Percentiles rank a stretch among this genome's conserved stretches.
phyloP scores from a whole-genome alignment of 768 basidiomycete species.

The Hygrophorus pudorinus region DNA sequence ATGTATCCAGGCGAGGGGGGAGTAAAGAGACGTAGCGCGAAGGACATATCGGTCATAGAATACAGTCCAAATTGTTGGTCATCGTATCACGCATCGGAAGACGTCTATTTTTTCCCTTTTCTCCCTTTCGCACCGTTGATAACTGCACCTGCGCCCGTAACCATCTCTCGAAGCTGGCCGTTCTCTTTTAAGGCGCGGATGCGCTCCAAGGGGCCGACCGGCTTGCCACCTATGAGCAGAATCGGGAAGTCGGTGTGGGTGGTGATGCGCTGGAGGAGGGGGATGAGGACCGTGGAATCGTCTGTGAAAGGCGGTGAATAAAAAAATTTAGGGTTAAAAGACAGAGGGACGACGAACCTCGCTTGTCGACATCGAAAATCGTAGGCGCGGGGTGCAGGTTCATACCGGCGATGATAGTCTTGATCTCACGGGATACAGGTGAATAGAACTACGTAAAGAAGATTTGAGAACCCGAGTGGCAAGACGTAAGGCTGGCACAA shows the following conservation, averaged over 20 bases:
- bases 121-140: conserved; percentile 43
- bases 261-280: conserved; percentile 56
- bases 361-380: conserved; percentile 62
- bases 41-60: too few relatives aligned
- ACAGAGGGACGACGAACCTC: conserved; percentile 16
- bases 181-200: conserved; percentile 39
- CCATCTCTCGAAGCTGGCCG: conserved; percentile 41
- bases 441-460: conserved; percentile 42
- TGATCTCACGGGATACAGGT: conserved; percentile 55
- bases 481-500: conserved; percentile 1
- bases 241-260: conserved; percentile 45
- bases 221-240: conserved; percentile 56
- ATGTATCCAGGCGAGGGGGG: too few relatives aligned
- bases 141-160: conserved; percentile 48
- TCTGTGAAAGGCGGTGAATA: conserved; percentile 18
- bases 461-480: background rate
- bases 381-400: conserved; percentile 53
- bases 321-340: background rate
- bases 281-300: conserved; percentile 52
- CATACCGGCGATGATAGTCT: conserved; percentile 43
- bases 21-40: too few relatives aligned
- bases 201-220: conserved; percentile 38
- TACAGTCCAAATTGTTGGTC: too few relatives aligned
- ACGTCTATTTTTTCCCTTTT: conserved; percentile 33
- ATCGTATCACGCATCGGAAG: too few relatives aligned